Base-by-base conservation (phyloP, 192 early-diverging fungal species). In the Mortierella antarctica region DNA sequence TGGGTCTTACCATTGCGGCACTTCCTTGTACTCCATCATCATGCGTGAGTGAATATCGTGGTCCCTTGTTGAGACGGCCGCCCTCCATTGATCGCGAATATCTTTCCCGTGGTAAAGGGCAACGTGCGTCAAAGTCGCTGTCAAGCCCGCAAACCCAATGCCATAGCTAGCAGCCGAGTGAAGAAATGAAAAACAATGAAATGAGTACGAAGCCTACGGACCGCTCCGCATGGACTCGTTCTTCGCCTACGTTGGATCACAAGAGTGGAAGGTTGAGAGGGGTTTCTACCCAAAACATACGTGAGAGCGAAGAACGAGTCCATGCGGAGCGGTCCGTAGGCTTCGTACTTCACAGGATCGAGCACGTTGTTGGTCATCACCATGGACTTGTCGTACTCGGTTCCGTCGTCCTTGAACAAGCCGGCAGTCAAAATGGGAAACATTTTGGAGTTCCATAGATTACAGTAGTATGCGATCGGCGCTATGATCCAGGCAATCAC, bases 1-100 rank as follows among this genome's bases (percentile, higher is more conserved):
- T 42, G 18, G 10, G 8, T 12, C 50, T 72, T 74, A 93, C 88
- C 91, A 93, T 52, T 85, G 81, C 42, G 95, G 94, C 6, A 95
- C 92, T 51, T 94, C 92, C n/a, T 83, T 83, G 78, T 94, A 95
- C 5, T 73, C 81, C 52, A 84, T 82, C 93, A 95, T 95, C 20
- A 95, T 68, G 59, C 87, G 82, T 54, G 80, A 85, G 83, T 95
- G 93, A 10, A 92, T 86, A 71, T 94, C 93, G 57, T 84, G 74
- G 50, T 82, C 74, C 9, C 71, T 64, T 13, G 82, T 67, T 5
- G 56, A 66, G 60, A 83, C 84, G 47, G 78, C 64, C 5, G 56
- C 65, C 47, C 49, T 77, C 68, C 83, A 83, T 62, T 87, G 87
- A n/a, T 65, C 68, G 23, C 73, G 67, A 53, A 92, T 89, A 53